Base-by-base conservation (phyloP, 768 basidiomycete genomes). In the Tylopilus felleus region DNA sequence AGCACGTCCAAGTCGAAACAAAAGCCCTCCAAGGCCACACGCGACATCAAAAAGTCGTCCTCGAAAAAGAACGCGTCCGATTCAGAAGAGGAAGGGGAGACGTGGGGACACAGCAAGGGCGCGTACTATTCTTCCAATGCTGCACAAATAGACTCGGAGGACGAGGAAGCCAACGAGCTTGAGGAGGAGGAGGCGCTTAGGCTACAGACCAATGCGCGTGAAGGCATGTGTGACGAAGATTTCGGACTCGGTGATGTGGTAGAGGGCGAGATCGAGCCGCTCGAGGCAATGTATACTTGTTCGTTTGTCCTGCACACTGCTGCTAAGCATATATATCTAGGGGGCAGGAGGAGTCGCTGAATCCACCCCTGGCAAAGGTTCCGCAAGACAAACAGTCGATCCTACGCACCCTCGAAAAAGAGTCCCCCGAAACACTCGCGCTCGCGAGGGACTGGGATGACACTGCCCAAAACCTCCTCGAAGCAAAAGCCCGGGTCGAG, bases 91-190 rank as follows among this genome's bases (percentile, higher is more conserved):
- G 80, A 80, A 47, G 81, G 81, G 54, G 82, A 81, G 69, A 81
- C 80, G 1, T 98, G 94, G 94, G 94, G 94, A 10, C 77, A 75
- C 55, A 81, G 83, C 57, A 86, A 86, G 70, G 77, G 83, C 38
- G 86, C 83, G 5, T 98, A 95, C 71, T 96, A 96, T 66, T 83
- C 90, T 4, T 90, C 88, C 5, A 93, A 92, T 67, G 91, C 89
- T 29, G 86, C 78, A 33, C 74, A 89, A 51, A 73, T 92, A 35
- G 90, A 90, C 49, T 87, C 86, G 35, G 90, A 90, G 60, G 88
- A 95, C 58, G 94, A 96, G 62, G 94, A 96, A 69, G 89, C 84
- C 31, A 82, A 90, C 63, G 87, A 89, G 59, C 73, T 96, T 47
- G 93, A 98, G 64, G 91, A 92, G 67, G 84, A 88, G 65, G 94